phyloP scores from a whole-genome alignment of 177 flowering plant species.

The Vitis hybrid region DNA sequence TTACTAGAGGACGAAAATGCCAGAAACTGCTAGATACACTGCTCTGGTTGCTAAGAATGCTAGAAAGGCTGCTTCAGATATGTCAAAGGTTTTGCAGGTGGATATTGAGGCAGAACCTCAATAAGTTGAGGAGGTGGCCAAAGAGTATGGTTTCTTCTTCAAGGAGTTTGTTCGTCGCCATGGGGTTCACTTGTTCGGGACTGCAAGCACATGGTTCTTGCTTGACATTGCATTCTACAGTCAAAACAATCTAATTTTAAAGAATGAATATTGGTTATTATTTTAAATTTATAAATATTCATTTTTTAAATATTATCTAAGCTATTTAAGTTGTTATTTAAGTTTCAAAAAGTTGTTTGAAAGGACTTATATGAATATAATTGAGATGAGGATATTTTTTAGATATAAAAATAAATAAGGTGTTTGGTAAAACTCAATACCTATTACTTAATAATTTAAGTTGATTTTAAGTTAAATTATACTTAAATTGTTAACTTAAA shows the following conservation, averaged over 20 bases:
- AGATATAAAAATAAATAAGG: too few relatives aligned
- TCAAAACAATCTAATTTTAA: slow-evolving; percentile 17
- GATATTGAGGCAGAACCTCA: slow-evolving; percentile 41
- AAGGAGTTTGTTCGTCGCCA: slow-evolving; percentile 27
- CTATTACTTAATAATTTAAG: too few relatives aligned
- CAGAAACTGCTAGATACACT: slow-evolving; percentile 64
- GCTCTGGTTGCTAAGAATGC: slow-evolving; percentile 56
- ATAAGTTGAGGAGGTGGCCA: slow-evolving; percentile 23
- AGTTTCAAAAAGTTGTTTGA: too few relatives aligned
- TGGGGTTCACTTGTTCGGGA: slow-evolving; percentile 41
- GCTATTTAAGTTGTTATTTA: too few relatives aligned
- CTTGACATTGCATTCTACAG: slow-evolving; percentile 51
- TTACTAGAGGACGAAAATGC: slow-evolving; percentile 63
- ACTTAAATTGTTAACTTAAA: too few relatives aligned
- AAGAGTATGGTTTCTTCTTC: slow-evolving; percentile 27
- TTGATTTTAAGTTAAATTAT: too few relatives aligned
- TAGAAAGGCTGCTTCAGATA: slow-evolving; percentile 46
- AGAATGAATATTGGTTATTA: too few relatives aligned
- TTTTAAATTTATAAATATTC: too few relatives aligned
- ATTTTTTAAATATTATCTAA: too few relatives aligned
- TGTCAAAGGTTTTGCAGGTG: slow-evolving; percentile 47
- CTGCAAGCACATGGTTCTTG: slow-evolving; percentile 40
- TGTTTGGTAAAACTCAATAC: too few relatives aligned
- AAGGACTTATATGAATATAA: too few relatives aligned
- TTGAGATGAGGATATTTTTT: too few relatives aligned